Percentiles rank a stretch among this genome's conserved stretches.
Evolutionary conservation across 2,329 filamentous ascomycete species (phyloP).

Genomic region (Colletotrichum limetticola): DNA sequence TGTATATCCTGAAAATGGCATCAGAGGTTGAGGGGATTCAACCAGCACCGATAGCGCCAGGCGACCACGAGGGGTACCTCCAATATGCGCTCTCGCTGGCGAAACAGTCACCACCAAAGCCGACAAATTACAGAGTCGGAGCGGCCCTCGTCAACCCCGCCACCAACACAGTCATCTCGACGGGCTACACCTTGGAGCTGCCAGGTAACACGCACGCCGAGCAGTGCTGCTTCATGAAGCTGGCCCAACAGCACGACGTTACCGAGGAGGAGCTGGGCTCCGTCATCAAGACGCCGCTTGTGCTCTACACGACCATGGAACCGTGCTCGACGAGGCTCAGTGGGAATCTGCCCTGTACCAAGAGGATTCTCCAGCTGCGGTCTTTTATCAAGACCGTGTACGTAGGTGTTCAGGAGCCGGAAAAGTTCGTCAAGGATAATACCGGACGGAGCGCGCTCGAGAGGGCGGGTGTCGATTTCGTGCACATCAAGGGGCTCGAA

Average conservation of each 20-base stretch:
- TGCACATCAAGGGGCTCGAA: constrained; percentile 80
- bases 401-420: constrained; percentile 88
- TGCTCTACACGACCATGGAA: constrained; percentile 94
- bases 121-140: constrained; percentile 93
- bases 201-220: constrained; percentile 96
- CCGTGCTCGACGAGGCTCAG: constrained; percentile 80
- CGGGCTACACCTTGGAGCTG: constrained; percentile 91
- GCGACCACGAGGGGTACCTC: constrained; percentile 67
- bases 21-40: constrained; percentile 14
- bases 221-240: constrained; percentile 88
- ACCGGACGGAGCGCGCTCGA: constrained; percentile 77
- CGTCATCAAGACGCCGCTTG: constrained; percentile 60
- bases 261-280: constrained; percentile 65
- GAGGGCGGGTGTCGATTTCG: constrained; percentile 77
- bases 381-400: constrained; percentile 80
- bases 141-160: constrained; percentile 79
- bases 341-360: constrained; percentile 80
- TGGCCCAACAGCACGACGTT: constrained; percentile 58
- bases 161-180: constrained; percentile 72
- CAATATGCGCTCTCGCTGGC: constrained; percentile 80
- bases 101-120: constrained; percentile 81
- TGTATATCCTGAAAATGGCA: constrained; percentile 18
- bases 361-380: constrained; percentile 76
- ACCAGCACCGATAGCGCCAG: constrained; percentile 41
- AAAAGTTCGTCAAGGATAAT: constrained; percentile 88